phyloP scores from a whole-genome alignment of 495 filamentous ascomycete genomes.

The Aspergillus hancockii region DNA sequence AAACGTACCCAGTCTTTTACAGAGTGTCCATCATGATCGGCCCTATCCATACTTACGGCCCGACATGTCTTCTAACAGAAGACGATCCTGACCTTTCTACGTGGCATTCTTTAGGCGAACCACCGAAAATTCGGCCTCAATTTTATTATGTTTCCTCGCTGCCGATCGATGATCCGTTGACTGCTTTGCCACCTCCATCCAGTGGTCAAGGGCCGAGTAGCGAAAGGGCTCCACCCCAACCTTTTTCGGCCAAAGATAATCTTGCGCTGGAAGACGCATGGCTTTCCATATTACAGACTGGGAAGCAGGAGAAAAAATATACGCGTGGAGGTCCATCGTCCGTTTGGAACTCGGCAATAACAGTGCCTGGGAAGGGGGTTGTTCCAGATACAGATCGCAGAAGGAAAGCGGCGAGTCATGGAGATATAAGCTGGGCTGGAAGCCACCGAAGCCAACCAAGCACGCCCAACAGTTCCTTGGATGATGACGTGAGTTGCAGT shows the following conservation, averaged over 20 bases:
- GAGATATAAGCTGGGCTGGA: constrained; percentile 29
- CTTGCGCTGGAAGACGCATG: constrained; percentile 72
- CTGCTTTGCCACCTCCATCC: constrained; percentile 59
- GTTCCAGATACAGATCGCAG: constrained; percentile 34
- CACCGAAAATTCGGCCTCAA: constrained; percentile 60
- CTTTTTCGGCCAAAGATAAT: constrained; percentile 77
- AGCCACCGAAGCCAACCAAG: constrained; percentile 26
- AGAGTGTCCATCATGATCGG: constrained; percentile 39
- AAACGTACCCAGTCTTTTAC: background rate
- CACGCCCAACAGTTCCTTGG: constrained; percentile 18
- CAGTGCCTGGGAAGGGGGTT: constrained; percentile 44
- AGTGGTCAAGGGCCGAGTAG: constrained; percentile 49
- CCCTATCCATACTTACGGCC: constrained; percentile 56
- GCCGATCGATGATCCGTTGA: constrained; percentile 81
- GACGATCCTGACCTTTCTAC: constrained; percentile 36
- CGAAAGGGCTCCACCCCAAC: constrained; percentile 63
- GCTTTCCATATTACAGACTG: constrained; percentile 52
- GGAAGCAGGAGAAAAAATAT: constrained; percentile 34
- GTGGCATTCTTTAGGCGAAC: constrained; percentile 33
- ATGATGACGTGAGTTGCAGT: constrained; percentile 18
- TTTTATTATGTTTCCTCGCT: constrained; percentile 80
- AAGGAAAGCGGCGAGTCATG: constrained; percentile 25
- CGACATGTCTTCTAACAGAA: constrained; percentile 49
- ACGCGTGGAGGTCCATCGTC: constrained; percentile 34
- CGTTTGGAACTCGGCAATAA: constrained; percentile 38